Percentiles rank a stretch among this genome's conserved stretches.
Conservation (phyloP, 768 basidiomycete genomes). For the Phylloporus sp. region DNA sequence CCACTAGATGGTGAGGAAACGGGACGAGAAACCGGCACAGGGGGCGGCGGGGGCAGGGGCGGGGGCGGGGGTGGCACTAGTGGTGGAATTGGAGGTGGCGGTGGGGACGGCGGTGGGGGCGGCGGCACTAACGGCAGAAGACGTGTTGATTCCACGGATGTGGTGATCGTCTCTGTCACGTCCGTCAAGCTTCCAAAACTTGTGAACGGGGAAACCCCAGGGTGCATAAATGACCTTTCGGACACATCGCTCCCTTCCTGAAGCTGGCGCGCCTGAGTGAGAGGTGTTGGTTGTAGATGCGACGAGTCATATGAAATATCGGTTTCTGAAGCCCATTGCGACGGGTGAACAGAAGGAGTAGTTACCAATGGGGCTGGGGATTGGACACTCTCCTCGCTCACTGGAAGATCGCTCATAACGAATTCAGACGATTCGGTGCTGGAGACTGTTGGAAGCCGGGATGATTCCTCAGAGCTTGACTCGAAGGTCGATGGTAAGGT, state of each 20-base stretch:
- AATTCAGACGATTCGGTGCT: constrained; percentile 41
- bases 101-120: neutral
- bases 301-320: constrained; percentile 76
- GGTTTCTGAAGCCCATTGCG: constrained; percentile 60
- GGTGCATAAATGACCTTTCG: constrained; percentile 71
- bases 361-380: constrained; percentile 33
- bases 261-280: constrained; percentile 45
- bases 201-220: constrained; percentile 43
- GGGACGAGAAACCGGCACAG: constrained; percentile 21
- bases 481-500: constrained; percentile 32
- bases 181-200: constrained; percentile 33
- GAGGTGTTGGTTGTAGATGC: constrained; percentile 67
- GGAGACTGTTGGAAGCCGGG: constrained; percentile 36
- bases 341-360: constrained; percentile 37
- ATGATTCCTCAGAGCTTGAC: constrained; percentile 29
- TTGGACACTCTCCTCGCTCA: constrained; percentile 28
- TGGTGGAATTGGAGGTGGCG: constrained; percentile 4
- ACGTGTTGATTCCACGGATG: constrained; percentile 15
- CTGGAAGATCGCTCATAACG: constrained; percentile 23
- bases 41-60: neutral
- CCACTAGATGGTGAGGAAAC: constrained; percentile 33
- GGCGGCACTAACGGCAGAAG: neutral
- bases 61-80: neutral
- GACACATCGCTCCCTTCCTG: constrained; percentile 62
- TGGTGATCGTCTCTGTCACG: constrained; percentile 32